phyloP scores from a whole-genome alignment of 495 filamentous ascomycete genomes.

The Echria macrotheca region DNA sequence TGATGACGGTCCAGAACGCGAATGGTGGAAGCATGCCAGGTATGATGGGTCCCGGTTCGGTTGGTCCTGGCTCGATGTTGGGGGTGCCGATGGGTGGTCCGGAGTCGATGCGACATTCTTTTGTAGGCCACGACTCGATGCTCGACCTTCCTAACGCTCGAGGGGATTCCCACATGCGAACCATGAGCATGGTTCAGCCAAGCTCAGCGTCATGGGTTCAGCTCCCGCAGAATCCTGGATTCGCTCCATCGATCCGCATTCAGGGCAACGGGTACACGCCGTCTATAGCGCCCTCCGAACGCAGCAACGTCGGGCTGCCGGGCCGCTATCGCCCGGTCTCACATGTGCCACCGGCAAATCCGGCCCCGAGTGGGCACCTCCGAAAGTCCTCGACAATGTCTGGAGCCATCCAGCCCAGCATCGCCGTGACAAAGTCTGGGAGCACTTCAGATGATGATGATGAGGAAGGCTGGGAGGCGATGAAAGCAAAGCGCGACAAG shows the following conservation, averaged over 20 bases:
- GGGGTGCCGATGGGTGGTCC: slow-evolving; percentile 12
- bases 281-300: slow-evolving; percentile 86
- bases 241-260: slow-evolving; percentile 42
- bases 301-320: slow-evolving; percentile 85
- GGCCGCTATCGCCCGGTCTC: slow-evolving; percentile 92
- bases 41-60: slow-evolving; percentile 13
- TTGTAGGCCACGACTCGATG: slow-evolving; percentile 34
- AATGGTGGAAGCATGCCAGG: slow-evolving; percentile 29
- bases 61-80: slow-evolving; percentile 9
- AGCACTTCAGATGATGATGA: slow-evolving; percentile 65
- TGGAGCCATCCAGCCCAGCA: slow-evolving; percentile 33
- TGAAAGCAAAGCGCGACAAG: slow-evolving; percentile 78
- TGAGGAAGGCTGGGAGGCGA: slow-evolving; percentile 75
- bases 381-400: slow-evolving; percentile 50
- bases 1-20: slow-evolving; percentile 51
- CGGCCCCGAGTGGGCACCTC: slow-evolving; percentile 22
- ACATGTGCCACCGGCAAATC: slow-evolving; percentile 34
- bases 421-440: slow-evolving; percentile 24
- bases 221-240: slow-evolving; percentile 30
- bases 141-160: slow-evolving; percentile 33
- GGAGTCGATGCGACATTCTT: slow-evolving; percentile 41
- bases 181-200: slow-evolving; percentile 79
- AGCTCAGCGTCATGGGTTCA: slow-evolving; percentile 51
- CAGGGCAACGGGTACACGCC: slow-evolving; percentile 47
- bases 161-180: slow-evolving; percentile 43